Conservation (phyloP, 1,139 yeast genomes). For the Pneumocystis murina region DNA sequence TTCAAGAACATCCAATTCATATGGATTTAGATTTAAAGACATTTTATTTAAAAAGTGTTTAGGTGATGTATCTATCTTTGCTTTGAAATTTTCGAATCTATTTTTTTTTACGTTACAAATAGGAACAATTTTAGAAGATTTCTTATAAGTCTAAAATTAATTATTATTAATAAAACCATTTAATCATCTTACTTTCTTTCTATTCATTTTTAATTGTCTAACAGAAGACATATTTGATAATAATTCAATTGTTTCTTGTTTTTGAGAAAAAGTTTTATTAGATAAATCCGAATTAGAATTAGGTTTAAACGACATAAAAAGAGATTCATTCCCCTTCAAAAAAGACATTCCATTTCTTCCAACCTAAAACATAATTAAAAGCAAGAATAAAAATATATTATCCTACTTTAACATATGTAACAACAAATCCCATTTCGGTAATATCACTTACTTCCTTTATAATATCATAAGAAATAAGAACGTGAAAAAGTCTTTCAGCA, state of each 20-base stretch:
- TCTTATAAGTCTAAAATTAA: not conserved
- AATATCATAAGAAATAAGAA: constrained; percentile 52
- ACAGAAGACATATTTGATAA: not conserved
- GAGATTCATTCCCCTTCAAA: not conserved
- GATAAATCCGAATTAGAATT: not conserved
- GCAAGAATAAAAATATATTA: not conserved
- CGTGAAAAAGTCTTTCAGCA: constrained; percentile 68
- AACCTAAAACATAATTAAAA: not conserved
- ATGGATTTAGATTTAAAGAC: not conserved
- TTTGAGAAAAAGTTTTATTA: not conserved
- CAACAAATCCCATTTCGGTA: constrained; percentile 65
- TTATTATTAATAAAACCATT: not conserved
- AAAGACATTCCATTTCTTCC: not conserved
- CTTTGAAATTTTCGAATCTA: not conserved
- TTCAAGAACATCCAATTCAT: not conserved
- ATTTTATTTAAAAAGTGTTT: not conserved
- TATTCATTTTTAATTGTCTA: not conserved
- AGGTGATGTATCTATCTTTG: not conserved
- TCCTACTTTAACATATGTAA: constrained; percentile 44
- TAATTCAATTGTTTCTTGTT: not conserved
- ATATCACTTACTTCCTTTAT: constrained; percentile 54
- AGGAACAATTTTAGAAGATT: not conserved
- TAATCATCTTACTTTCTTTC: not conserved
- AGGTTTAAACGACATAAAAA: not conserved
- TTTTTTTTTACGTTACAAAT: not conserved